Evolutionary conservation across 805 yeast species (phyloP).

Genomic region (Candida saitoana): DNA sequence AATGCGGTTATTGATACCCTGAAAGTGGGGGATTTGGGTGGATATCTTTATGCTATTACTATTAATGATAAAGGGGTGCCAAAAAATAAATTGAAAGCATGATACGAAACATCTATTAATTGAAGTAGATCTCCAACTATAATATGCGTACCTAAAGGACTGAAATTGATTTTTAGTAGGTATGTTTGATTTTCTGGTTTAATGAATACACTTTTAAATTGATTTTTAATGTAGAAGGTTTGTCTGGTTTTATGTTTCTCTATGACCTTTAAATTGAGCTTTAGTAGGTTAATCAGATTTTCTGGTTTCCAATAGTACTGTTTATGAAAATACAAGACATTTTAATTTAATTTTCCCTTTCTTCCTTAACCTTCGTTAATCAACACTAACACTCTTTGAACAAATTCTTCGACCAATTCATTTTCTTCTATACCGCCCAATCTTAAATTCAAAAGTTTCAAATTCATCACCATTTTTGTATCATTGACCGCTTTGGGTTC

Average conservation of each 20-base stretch:
- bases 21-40: constrained; percentile 52
- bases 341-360: too few species aligned
- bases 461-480: constrained; percentile 54
- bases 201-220: too few species aligned
- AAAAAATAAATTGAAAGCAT: background rate
- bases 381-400: constrained; percentile 32
- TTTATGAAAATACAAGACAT: too few species aligned
- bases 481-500: constrained; percentile 52
- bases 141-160: too few species aligned
- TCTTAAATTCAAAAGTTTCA: constrained; percentile 58
- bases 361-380: constrained; percentile 1
- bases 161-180: too few species aligned
- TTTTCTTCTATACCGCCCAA: constrained; percentile 65
- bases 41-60: constrained; percentile 49
- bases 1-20: constrained; percentile 21
- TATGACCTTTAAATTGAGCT: too few species aligned
- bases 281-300: too few species aligned
- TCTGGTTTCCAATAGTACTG: background rate
- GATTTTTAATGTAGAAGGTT: too few species aligned
- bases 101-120: too few species aligned
- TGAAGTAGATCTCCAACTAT: too few species aligned
- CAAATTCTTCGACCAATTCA: constrained; percentile 67
- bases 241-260: too few species aligned
- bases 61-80: constrained; percentile 9
- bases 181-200: too few species aligned